Base-by-base conservation (phyloP, 805 yeast species). In the Yamadazyma ubonensis region DNA sequence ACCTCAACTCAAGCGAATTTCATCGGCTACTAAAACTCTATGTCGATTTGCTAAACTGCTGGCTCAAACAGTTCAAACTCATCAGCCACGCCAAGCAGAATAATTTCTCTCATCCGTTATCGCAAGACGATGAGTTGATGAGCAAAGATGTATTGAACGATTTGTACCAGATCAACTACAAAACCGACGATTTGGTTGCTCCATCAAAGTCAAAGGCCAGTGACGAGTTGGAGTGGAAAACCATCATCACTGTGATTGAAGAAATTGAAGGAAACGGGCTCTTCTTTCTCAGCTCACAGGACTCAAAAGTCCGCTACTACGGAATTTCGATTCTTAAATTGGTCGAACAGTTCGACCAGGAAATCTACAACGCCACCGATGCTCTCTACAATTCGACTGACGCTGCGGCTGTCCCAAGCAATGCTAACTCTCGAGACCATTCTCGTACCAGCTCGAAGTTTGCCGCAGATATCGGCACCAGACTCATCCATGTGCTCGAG, bases 191-290 rank as follows among this genome's bases (percentile, higher is more conserved):
- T 38, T 45, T 61, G 12, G 50, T 29, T 16, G 26, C 21, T 2
- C 43, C 17, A 9, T 27, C 38, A 5, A 57, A 53, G 30, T 35
- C 50, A 20, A 59, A 59, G 37, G 64, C 61, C 6, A 62, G 73
- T 5, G 89, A 84, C 46, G 86, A 81, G 42, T 59, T 86, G 26
- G 91, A 86, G 54, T 71, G 87, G 75, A 86, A 86, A 49, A 80
- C 79, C 33, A 79, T 88, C 12, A 80, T 87, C 46, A 84, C 96
- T 0, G 83, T 86, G 0, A 82, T 93, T 33, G 98, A 93, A 59
- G 97, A 91, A 46, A 86, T 91, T 7, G 99, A 93, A 61, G 97
- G 99, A 0, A 87, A 90, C 55, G 99, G 96, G 0, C 63, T 93
- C 21, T 93, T 87, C 53, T 91, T 95, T 54, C 66, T 93, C 16